Conservation (phyloP, 805 yeast genomes). For the Saccharomycopsis babjevae region DNA sequence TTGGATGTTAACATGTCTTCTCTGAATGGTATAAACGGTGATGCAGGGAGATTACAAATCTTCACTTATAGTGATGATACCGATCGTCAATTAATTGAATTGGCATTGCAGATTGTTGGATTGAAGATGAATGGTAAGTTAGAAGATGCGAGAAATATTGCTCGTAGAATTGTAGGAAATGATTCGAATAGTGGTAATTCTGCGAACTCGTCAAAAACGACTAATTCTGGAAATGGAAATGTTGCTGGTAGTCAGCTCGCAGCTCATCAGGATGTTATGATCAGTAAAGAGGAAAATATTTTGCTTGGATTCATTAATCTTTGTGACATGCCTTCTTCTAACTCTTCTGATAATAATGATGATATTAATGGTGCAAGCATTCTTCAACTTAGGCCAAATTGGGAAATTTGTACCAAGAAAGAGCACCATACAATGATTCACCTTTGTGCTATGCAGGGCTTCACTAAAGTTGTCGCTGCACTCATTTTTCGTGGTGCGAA, state of each 20-base stretch:
- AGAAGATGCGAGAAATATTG: conserved; percentile 91
- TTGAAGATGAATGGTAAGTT: conserved; percentile 91
- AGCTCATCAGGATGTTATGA: neutral
- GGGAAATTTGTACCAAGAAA: conserved; percentile 61
- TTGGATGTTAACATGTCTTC: neutral
- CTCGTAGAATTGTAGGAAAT: conserved; percentile 77
- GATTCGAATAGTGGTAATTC: conserved; percentile 20
- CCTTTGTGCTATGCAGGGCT: conserved; percentile 71
- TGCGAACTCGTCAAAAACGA: conserved; percentile 13
- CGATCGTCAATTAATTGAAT: conserved; percentile 86
- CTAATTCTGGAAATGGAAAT: conserved; percentile 11
- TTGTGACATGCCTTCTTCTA: neutral
- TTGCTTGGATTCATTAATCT: neutral
- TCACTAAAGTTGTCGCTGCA: conserved; percentile 47
- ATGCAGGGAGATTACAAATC: conserved; percentile 32
- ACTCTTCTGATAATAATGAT: conserved; percentile 1
- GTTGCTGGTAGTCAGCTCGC: conserved; percentile 16
- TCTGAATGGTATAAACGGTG: conserved; percentile 30
- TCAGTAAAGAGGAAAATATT: conserved; percentile 9
- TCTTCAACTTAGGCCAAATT: conserved; percentile 45
- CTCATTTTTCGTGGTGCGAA: conserved; percentile 59
- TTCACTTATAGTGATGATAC: conserved; percentile 94
- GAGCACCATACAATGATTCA: conserved; percentile 88
- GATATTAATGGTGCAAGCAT: conserved; percentile 28
- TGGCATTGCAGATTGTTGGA: conserved; percentile 94